Evolutionary conservation across 2,329 filamentous ascomycete genomes (phyloP).

Genomic region (Didymella pomorum): DNA sequence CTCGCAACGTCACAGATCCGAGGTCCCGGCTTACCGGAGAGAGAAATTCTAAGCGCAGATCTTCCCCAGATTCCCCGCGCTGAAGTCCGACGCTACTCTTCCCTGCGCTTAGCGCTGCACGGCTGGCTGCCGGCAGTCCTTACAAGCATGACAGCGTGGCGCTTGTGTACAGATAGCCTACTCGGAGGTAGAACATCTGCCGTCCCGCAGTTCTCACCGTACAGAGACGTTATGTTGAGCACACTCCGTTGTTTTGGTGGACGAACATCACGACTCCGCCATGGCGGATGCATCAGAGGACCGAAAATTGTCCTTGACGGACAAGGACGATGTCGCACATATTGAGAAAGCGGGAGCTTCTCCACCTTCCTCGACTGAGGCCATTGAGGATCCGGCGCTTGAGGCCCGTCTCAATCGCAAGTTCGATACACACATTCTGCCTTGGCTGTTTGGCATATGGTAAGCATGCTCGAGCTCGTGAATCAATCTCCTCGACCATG

Average conservation of each 20-base stretch:
- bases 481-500: neutral
- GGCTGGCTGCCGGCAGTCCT: neutral
- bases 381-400: constrained; percentile 24
- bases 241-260: neutral
- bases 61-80: constrained; percentile 8
- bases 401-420: constrained; percentile 52
- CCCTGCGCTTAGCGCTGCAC: neutral
- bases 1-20: neutral
- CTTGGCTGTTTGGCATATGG: constrained; percentile 58
- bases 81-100: neutral
- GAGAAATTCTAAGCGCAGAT: neutral
- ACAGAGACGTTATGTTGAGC: neutral
- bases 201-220: neutral
- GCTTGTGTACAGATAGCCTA: constrained; percentile 3
- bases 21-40: neutral
- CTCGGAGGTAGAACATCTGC: neutral
- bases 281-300: constrained; percentile 3
- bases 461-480: neutral
- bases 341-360: neutral
- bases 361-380: neutral
- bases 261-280: neutral
- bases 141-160: neutral
- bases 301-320: neutral
- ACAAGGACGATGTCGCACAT: constrained; percentile 5
- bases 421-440: constrained; percentile 55